Base-by-base conservation (phyloP, 169 alveolate genomes). In the Amoebophrya sp. region DNA sequence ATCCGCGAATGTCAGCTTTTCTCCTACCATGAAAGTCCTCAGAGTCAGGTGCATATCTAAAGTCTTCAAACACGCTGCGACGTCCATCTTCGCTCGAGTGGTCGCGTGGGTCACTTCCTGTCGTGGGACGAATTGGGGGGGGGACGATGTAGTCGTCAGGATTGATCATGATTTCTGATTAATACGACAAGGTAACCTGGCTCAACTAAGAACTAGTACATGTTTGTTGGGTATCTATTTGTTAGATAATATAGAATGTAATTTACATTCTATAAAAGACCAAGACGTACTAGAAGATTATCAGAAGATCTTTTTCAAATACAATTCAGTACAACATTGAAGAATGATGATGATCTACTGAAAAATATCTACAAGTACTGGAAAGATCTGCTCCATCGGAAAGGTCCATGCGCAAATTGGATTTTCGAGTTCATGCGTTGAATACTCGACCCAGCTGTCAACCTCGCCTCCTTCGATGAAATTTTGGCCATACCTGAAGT, bases 11-110 rank as follows among this genome's bases (percentile, higher is more conserved):
- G 94, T 93, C 41, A 93, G 55, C 0, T 77, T 6, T 89, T 93
- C 93, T 47, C 95, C 95, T 0, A 93, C 95, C 93, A 93, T 41
- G 78, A 33, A 92, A 29, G 94, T 92, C 10, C 90, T 54, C 33
- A 41, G 54, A 78, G 38, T 23, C 89, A 93, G 92, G 76, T 92
- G 93, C 40, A 41, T 40, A 78, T 93, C 33, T 34, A 93, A 33
- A 18, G 34, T 91, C 3, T 18, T 39, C 38, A 93, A 89, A 0
- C 92, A 92, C 6, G 3, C 47, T 6, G 91, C 33, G 41, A 92
- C 41, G 34, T 93, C 94, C 77, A 24, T 36, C 93, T 47, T 47
- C 18, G 93, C 95, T 36, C 89, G 89, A 53, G 92, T 41, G 41
- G 77, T 83, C n/a, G 53, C 93, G 33, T 76, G 40, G 34, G 89